Base-by-base conservation (phyloP, 208 protist species). In the Trypanosoma rangeli region DNA sequence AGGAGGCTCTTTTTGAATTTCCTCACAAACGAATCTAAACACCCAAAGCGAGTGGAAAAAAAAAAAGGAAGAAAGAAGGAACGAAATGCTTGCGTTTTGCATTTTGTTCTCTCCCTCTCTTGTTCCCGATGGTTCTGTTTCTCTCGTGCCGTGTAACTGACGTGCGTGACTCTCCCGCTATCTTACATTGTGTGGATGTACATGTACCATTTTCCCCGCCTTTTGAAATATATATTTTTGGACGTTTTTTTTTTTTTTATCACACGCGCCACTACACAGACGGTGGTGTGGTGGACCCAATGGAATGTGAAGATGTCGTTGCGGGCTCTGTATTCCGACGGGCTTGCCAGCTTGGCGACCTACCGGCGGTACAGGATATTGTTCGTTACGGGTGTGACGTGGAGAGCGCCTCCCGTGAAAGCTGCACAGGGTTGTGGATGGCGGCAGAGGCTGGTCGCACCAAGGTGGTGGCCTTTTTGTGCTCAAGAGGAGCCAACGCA, bases 361-460 rank as follows among this genome's bases (percentile, higher is more conserved):
- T 64, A 5, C 3, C 33, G 10, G 39, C n/a, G 54, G 74, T 64
- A 12, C 20, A 33, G 48, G 28, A 22, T 10, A 46, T 70, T 18
- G 33, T 70, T 35, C 26, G 20, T 20, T 35, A 29, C 16, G 59
- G 55, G 29, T 52, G n/a, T 62, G 50, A 37, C 35, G 20, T 70
- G 1, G 65, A 62, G 46, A 29, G 35, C 16, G 13, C 10, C 24
- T 29, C 49, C 35, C 20, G 68, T 8, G 69, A 64, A 20, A 67
- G 61, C 55, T 73, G 59, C 53, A 80, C 74, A 3, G 61, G 68
- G 3, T 64, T 83, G 24, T 83, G 78, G 78, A 31, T 83, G 64
- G 74, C 73, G 1, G 78, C 78, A 5, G 73, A 83, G 53, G 35
- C 50, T 1, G 73, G 73, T 1, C 61, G 70, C 28, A 44, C 50